Conservation (phyloP, 192 early-diverging fungal species). For the Backusella mclennaniae region DNA sequence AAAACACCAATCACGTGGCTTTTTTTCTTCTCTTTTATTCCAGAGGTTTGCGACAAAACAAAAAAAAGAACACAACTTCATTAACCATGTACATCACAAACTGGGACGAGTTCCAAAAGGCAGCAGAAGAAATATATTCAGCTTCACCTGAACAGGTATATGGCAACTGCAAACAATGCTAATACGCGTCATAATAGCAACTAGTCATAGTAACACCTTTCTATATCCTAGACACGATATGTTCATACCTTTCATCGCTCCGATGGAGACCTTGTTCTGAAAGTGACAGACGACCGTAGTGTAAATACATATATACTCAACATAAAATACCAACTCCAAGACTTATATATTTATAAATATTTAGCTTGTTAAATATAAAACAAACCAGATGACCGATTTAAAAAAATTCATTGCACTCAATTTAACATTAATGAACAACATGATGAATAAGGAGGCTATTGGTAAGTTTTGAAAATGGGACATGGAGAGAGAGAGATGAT, state of each 20-base stretch:
- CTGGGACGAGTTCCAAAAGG: conserved; percentile 78
- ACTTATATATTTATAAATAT: not conserved
- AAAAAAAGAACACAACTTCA: too few relatives aligned
- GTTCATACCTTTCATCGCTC: conserved; percentile 63
- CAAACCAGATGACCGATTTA: conserved; percentile 65
- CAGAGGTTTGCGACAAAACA: too few relatives aligned
- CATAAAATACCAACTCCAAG: not conserved
- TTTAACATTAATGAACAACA: conserved; percentile 61
- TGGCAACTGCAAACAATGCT: not conserved
- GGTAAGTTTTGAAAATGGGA: conserved; percentile 18
- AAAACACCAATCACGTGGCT: not conserved
- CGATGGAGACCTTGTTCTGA: conserved; percentile 69
- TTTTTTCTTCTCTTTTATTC: not conserved
- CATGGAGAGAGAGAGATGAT: not conserved
- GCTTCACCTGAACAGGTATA: conserved; percentile 58
- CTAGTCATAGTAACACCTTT: not conserved
- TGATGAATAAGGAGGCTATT: conserved; percentile 50
- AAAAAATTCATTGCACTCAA: conserved; percentile 74
- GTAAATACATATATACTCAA: conserved; percentile 41
- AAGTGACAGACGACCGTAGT: conserved; percentile 69
- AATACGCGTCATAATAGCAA: not conserved
- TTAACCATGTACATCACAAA: conserved; percentile 54
- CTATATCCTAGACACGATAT: conserved; percentile 58
- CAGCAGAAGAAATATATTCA: conserved; percentile 68
- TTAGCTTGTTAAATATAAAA: conserved; percentile 63